Conservation (phyloP, 805 yeast genomes). For the Candida easanensis region DNA sequence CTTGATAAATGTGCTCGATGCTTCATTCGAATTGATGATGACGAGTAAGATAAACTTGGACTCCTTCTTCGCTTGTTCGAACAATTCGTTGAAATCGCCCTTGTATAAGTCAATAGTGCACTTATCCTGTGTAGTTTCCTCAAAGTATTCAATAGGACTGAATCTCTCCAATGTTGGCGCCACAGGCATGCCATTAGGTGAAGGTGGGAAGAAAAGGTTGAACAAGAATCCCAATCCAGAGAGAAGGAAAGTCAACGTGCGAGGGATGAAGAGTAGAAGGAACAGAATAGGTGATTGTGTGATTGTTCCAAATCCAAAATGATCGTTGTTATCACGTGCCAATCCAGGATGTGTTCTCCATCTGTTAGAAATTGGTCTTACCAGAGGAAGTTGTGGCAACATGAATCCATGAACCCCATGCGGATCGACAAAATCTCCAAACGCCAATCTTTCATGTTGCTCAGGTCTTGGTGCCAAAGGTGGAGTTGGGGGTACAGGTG, state of each 20-base stretch:
- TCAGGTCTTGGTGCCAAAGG: neutral
- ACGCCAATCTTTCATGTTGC: slow-evolving; percentile 3
- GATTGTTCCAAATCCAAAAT: slow-evolving; percentile 16
- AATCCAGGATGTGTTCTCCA: slow-evolving; percentile 22
- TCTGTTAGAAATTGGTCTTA: slow-evolving; percentile 31
- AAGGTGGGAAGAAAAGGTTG: slow-evolving; percentile 34
- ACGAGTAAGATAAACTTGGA: slow-evolving; percentile 22
- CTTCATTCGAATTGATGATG: slow-evolving; percentile 19
- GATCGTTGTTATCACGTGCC: slow-evolving; percentile 1
- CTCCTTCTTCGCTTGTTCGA: slow-evolving; percentile 18
- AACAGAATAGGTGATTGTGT: slow-evolving; percentile 41
- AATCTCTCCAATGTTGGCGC: slow-evolving; percentile 24
- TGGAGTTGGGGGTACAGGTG: neutral
- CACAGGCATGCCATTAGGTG: slow-evolving; percentile 32
- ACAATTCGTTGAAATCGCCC: slow-evolving; percentile 24
- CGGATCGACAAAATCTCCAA: slow-evolving; percentile 3
- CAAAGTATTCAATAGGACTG: slow-evolving; percentile 13
- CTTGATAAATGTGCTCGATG: slow-evolving; percentile 40
- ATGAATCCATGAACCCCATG: neutral
- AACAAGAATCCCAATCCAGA: slow-evolving; percentile 36
- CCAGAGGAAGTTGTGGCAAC: slow-evolving; percentile 31
- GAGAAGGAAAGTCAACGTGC: slow-evolving; percentile 41
- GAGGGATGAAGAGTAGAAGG: slow-evolving; percentile 55
- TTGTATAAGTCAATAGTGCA: slow-evolving; percentile 12
- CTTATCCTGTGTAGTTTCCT: slow-evolving; percentile 18